Evolutionary conservation across 441 rosid genomes (phyloP).

Genomic region (Corymbia calophylla): DNA sequence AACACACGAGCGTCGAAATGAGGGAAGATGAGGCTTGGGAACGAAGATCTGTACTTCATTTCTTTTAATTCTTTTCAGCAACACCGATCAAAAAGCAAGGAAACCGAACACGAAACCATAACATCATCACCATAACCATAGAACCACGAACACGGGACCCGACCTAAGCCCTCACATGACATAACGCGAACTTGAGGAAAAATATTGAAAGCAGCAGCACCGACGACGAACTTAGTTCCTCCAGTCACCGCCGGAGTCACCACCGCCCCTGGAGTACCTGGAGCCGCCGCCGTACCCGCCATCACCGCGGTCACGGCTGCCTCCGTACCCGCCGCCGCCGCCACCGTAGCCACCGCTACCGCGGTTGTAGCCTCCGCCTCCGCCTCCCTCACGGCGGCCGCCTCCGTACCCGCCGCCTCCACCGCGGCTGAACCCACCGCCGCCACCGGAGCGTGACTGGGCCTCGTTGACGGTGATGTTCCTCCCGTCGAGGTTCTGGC

Average conservation of each 20-base stretch:
- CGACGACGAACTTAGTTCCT: constrained; percentile 19
- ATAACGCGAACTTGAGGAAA: not conserved
- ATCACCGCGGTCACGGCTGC: constrained; percentile 21
- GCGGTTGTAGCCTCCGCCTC: constrained; percentile 26
- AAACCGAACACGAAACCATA: not conserved
- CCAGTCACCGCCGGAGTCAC: constrained; percentile 53
- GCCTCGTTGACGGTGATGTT: constrained; percentile 75
- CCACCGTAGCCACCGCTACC: constrained; percentile 22
- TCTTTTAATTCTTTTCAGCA: not conserved
- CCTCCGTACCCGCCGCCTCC: constrained; percentile 1
- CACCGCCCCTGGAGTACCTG: constrained; percentile 48
- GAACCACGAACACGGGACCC: not conserved
- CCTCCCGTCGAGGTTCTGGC: constrained; percentile 59
- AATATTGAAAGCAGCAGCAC: not conserved
- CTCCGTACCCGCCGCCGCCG: constrained; percentile 2
- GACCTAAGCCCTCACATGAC: not conserved
- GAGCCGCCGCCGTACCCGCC: constrained; percentile 21
- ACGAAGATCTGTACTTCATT: not conserved
- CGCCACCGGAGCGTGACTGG: constrained; percentile 57
- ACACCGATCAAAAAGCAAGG: not conserved
- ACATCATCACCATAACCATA: not conserved
- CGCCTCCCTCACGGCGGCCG: constrained; percentile 19
- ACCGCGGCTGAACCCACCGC: constrained; percentile 37
- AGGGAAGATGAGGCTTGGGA: not conserved
- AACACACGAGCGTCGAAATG: not conserved